Conservation (phyloP, 768 basidiomycete genomes). For the Sistotremastrum niveocremeum region DNA sequence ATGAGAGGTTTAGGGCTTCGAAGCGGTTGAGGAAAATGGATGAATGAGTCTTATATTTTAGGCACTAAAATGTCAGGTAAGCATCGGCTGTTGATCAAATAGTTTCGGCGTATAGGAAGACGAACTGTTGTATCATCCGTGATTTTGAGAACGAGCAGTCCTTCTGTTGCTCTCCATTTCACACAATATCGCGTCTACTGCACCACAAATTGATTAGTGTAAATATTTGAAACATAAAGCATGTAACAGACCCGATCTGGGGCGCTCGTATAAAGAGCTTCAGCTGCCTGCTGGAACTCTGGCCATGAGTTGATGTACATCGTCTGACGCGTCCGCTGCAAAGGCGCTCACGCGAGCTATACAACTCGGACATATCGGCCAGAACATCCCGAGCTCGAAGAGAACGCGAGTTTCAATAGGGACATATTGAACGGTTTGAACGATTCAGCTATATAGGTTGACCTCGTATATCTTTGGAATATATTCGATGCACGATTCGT, state of each 20-base stretch:
- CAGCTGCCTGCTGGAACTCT: conserved; percentile 82
- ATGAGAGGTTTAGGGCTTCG: conserved; percentile 74
- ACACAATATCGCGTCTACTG: conserved; percentile 76
- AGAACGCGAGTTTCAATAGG: too few relatives aligned
- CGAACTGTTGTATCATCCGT: conserved; percentile 82
- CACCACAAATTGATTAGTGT: background rate
- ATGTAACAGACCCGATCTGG: conserved; percentile 46
- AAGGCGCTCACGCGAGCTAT: too few relatives aligned
- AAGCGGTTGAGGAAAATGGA: conserved; percentile 95
- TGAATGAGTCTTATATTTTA: conserved; percentile 93
- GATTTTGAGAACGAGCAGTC: conserved; percentile 84
- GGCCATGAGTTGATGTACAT: conserved; percentile 87
- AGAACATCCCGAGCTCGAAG: too few relatives aligned
- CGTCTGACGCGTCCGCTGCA: conserved; percentile 27
- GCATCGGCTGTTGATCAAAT: background rate
- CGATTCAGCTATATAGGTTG: too few relatives aligned
- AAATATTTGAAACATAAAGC: background rate
- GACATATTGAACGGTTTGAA: too few relatives aligned
- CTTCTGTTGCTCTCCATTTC: conserved; percentile 80
- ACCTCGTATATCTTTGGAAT: too few relatives aligned
- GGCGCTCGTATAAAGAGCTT: conserved; percentile 67
- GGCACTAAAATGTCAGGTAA: conserved; percentile 42
- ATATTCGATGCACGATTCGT: too few relatives aligned
- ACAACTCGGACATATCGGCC: too few relatives aligned
- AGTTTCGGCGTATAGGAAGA: conserved; percentile 6